Conservation (phyloP, 805 yeast species). For the Ogataea chonburiensis region DNA sequence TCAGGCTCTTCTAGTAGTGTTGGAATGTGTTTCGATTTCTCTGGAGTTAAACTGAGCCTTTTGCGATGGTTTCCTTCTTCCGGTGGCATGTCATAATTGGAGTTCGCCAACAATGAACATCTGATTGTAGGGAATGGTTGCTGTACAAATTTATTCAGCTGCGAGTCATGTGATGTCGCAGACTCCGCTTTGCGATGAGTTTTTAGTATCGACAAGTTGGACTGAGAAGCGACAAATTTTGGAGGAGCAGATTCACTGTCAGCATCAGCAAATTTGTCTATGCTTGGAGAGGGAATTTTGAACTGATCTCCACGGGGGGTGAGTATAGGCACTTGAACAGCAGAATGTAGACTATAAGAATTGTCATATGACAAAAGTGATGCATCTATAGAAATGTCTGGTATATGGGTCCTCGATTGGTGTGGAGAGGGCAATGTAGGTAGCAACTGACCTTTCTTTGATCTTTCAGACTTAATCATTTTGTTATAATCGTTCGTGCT, state of each 20-base stretch:
- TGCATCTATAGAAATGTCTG: constrained; percentile 28
- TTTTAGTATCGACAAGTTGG: constrained; percentile 20
- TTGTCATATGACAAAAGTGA: constrained; percentile 28
- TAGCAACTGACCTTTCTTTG: neutral
- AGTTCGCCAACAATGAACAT: constrained; percentile 29
- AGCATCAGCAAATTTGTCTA: constrained; percentile 33
- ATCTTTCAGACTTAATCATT: neutral
- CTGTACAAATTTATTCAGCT: constrained; percentile 18
- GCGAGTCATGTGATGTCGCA: constrained; percentile 25
- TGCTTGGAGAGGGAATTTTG: constrained; percentile 5
- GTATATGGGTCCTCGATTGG: constrained; percentile 18
- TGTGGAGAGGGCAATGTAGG: neutral
- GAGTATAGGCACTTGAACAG: constrained; percentile 30
- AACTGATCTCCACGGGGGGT: constrained; percentile 26
- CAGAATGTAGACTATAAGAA: constrained; percentile 33
- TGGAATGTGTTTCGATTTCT: constrained; percentile 17
- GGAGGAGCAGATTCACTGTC: constrained; percentile 19
- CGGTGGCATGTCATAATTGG: constrained; percentile 29
- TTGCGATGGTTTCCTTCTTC: constrained; percentile 20
- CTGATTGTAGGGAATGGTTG: constrained; percentile 25
- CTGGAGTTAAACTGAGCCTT: constrained; percentile 28
- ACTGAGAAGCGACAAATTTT: constrained; percentile 10
- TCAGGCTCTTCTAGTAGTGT: constrained; percentile 6
- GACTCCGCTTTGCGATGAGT: constrained; percentile 32
- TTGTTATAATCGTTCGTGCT: constrained; percentile 24